These are phyloP conservation scores for Plantago coronopus DNA, from an alignment of 305 asterid species.

Conservation along the genomic window DNA sequence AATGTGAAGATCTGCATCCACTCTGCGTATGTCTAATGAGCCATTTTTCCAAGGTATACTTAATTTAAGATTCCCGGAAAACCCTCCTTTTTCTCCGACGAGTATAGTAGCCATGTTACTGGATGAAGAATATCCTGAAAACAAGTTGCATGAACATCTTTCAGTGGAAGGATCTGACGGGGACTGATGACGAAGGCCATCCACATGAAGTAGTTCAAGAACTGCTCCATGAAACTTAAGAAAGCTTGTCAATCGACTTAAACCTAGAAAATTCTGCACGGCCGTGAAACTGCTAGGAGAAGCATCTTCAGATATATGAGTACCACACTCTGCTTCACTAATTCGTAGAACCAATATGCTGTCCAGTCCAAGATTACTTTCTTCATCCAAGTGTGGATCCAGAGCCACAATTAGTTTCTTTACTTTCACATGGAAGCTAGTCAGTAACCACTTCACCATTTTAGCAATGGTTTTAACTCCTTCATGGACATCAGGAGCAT, in stretches of 20 bases:
- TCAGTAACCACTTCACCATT: constrained; percentile 91
- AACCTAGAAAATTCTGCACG: constrained; percentile 62
- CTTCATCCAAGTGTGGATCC: constrained; percentile 67
- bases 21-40: constrained; percentile 70
- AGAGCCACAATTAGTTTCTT: constrained; percentile 77
- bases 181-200: constrained; percentile 45
- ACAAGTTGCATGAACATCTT: constrained; percentile 40
- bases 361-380: constrained; percentile 39
- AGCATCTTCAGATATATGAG: constrained; percentile 73
- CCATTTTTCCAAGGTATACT: constrained; percentile 97
- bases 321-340: constrained; percentile 80
- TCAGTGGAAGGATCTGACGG: constrained; percentile 38
- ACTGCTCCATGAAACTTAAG: constrained; percentile 79
- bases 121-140: constrained; percentile 41
- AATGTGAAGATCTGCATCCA: constrained; percentile 79
- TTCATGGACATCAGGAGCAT: constrained; percentile 82
- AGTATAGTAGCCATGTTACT: constrained; percentile 50
- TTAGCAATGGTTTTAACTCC: constrained; percentile 96
- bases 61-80: constrained; percentile 79
- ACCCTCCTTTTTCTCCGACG: constrained; percentile 73
- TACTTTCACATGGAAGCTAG: constrained; percentile 77
- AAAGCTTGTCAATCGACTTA: constrained; percentile 66
- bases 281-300: constrained; percentile 33
- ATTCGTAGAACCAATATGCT: constrained; percentile 81
- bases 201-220: constrained; percentile 66